A percentile compares a stretch with the other conserved stretches of the same genome.
phyloP scores from a whole-genome alignment of 1,284 basidiomycete genomes.

The Exsudoporus floridanus region DNA sequence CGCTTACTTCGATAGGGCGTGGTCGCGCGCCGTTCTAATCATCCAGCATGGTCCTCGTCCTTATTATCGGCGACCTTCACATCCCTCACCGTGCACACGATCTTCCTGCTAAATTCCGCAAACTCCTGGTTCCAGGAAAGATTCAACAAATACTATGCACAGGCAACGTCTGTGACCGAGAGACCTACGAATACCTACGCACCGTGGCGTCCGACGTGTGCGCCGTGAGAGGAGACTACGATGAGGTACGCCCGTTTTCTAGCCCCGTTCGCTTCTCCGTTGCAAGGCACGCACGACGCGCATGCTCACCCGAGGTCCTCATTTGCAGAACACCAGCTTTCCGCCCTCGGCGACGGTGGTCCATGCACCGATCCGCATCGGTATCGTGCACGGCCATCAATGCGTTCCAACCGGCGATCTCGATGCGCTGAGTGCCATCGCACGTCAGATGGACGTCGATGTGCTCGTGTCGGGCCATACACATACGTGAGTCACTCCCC shows the following conservation, averaged over 20 bases:
- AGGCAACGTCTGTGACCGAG: conserved; percentile 96
- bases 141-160: conserved; percentile 98
- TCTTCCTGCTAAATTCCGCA: conserved; percentile 95
- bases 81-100: conserved; percentile 89
- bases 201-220: conserved; percentile 96
- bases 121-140: conserved; percentile 94
- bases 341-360: conserved; percentile 82
- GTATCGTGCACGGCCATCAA: conserved; percentile 94
- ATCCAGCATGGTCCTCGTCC: conserved; percentile 70
- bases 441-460: conserved; percentile 96
- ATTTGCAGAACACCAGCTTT: conserved; percentile 59
- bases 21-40: conserved; percentile 3
- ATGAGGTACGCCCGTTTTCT: conserved; percentile 64
- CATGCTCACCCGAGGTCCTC: conserved; percentile 12
- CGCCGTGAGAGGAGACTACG: conserved; percentile 92
- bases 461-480: conserved; percentile 93
- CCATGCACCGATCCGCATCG: conserved; percentile 89
- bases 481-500: conserved; percentile 67
- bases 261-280: background rate
- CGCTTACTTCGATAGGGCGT: background rate
- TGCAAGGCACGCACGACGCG: background rate
- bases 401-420: conserved; percentile 90
- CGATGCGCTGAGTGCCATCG: conserved; percentile 84
- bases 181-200: conserved; percentile 96
- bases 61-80: conserved; percentile 93